Conservation (phyloP, 768 basidiomycete genomes). For the Chlorophyllum brunneum region DNA sequence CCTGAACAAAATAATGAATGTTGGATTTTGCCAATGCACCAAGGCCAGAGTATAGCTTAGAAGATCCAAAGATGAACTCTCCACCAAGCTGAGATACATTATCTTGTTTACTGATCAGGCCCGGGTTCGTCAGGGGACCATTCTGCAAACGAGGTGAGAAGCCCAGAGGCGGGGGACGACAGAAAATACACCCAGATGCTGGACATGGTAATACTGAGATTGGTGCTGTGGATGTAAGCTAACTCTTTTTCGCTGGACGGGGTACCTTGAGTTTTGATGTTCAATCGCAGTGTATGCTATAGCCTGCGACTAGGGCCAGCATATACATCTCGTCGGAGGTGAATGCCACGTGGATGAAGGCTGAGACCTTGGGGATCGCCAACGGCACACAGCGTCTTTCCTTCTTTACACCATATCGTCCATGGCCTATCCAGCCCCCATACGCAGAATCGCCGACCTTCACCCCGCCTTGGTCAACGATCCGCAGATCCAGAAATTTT, state of each 20-base stretch:
- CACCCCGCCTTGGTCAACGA: too few relatives aligned
- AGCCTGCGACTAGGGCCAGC: conserved; percentile 61
- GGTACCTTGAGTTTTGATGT: conserved; percentile 38
- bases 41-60: too few relatives aligned
- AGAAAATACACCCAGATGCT: conserved; percentile 41
- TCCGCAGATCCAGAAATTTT: too few relatives aligned
- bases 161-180: neutral
- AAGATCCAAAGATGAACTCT: conserved; percentile 59
- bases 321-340: conserved; percentile 47
- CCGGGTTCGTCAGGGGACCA: conserved; percentile 39
- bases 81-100: conserved; percentile 61
- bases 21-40: too few relatives aligned
- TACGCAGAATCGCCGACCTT: too few relatives aligned
- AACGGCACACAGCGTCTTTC: too few relatives aligned
- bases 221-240: conserved; percentile 37
- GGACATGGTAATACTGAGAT: conserved; percentile 27
- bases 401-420: too few relatives aligned
- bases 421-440: too few relatives aligned
- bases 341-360: too few relatives aligned
- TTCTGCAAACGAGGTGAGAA: conserved; percentile 21
- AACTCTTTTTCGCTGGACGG: conserved; percentile 40
- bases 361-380: too few relatives aligned
- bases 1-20: too few relatives aligned
- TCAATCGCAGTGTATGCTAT: conserved; percentile 61
- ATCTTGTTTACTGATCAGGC: conserved; percentile 56